Evolutionary conservation across 441 rosid genomes (phyloP).

Genomic region (Eruca vesicaria): DNA sequence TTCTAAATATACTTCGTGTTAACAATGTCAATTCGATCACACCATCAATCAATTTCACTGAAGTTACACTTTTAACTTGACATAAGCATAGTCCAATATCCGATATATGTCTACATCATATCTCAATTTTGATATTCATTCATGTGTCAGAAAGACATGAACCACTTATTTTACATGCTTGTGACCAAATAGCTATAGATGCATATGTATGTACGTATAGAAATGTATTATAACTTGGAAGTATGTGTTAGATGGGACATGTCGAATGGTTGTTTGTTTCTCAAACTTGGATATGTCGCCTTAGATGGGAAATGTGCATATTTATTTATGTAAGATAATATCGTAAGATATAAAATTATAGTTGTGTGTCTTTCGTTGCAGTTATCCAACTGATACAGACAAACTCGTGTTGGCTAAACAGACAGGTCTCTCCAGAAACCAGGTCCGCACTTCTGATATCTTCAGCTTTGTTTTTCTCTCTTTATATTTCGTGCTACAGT

Average conservation of each 20-base stretch:
- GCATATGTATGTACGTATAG: background rate
- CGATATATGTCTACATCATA: conserved; percentile 2
- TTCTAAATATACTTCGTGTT: background rate
- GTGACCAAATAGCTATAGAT: conserved; percentile 21
- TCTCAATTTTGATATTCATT: conserved; percentile 14
- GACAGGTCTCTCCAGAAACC: conserved; percentile 86
- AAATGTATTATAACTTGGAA: conserved; percentile 22
- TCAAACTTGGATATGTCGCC: conserved; percentile 22
- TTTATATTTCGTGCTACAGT: too few relatives aligned
- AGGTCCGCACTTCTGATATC: conserved; percentile 45
- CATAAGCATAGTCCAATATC: conserved; percentile 7
- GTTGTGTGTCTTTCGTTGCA: conserved; percentile 35
- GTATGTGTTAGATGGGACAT: conserved; percentile 33
- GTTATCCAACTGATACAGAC: conserved; percentile 93
- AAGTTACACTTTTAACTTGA: background rate
- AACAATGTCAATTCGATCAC: background rate
- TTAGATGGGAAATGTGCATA: conserved; percentile 9
- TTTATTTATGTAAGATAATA: conserved; percentile 6
- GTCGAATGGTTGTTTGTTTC: conserved; percentile 34
- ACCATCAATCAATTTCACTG: background rate
- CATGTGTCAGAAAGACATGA: conserved; percentile 9
- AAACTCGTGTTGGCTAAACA: conserved; percentile 85
- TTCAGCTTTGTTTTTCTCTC: background rate
- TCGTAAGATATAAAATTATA: conserved; percentile 3
- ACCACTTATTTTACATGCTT: conserved; percentile 6